A percentile compares a stretch with the other conserved stretches of the same genome.
Conservation (phyloP, 1,284 basidiomycete species). For the Tilletia horrida region DNA sequence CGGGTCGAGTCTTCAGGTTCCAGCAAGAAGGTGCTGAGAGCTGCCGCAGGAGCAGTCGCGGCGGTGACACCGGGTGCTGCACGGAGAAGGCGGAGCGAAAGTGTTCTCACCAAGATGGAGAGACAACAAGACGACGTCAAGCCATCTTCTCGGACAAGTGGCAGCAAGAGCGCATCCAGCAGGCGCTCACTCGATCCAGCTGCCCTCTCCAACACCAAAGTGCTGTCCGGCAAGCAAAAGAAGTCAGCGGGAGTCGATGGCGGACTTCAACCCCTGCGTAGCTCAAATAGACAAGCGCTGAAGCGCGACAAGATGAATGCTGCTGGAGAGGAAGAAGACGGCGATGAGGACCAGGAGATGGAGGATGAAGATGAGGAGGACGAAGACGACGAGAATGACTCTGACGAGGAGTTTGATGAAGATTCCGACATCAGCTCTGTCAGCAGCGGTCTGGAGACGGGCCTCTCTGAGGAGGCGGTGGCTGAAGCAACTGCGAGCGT, state of each 20-base stretch:
- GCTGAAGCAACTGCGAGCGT: neutral
- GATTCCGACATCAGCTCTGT: slow-evolving; percentile 1
- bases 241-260: neutral
- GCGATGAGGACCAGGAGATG: neutral
- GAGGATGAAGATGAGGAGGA: slow-evolving; percentile 4
- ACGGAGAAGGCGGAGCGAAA: neutral
- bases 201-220: no score
- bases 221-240: neutral
- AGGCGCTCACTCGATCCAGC: no score
- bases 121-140: slow-evolving; percentile 1
- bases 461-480: neutral
- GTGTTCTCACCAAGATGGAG: slow-evolving; percentile 5
- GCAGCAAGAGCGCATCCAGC: no score
- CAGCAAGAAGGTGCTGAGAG: no score
- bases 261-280: neutral
- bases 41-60: no score
- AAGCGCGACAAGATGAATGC: slow-evolving; percentile 2
- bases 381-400: neutral
- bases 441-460: no score
- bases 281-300: slow-evolving; percentile 1
- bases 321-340: neutral
- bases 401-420: slow-evolving; percentile 13
- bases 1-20: slow-evolving; percentile 24
- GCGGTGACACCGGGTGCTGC: no score
- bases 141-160: neutral